phyloP scores from a whole-genome alignment of 805 yeast species.

The Nadsonia fulvescens region DNA sequence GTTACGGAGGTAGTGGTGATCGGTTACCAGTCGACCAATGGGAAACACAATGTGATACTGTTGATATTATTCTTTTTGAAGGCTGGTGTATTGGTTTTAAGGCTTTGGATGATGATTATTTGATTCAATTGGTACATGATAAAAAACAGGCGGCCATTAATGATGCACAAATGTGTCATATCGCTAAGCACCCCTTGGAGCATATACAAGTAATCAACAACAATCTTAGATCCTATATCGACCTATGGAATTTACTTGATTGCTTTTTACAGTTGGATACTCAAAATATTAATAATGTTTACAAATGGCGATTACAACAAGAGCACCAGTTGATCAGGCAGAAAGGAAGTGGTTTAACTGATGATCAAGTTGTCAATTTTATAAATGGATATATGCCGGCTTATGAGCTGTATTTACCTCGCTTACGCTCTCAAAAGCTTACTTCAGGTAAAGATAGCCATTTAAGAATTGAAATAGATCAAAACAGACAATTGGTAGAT shows the following conservation, averaged over 20 bases:
- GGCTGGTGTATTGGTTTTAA: conserved; percentile 88
- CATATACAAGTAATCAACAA: conserved; percentile 30
- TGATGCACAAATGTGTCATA: conserved; percentile 3
- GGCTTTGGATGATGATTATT: conserved; percentile 20
- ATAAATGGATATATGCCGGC: conserved; percentile 78
- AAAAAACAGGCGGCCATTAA: conserved; percentile 8
- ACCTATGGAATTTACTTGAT: conserved; percentile 41
- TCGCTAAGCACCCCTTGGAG: conserved; percentile 16
- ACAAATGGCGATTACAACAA: conserved; percentile 59
- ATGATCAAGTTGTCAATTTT: conserved; percentile 45
- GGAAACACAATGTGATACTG: conserved; percentile 21
- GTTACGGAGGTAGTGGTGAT: conserved; percentile 62
- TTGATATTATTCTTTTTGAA: conserved; percentile 61
- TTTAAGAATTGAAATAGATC: too few relatives aligned
- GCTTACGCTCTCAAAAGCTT: too few relatives aligned
- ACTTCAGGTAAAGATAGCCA: too few relatives aligned
- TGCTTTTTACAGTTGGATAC: conserved; percentile 47
- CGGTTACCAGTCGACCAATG: conserved; percentile 28
- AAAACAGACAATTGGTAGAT: too few relatives aligned
- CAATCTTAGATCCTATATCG: conserved; percentile 29
- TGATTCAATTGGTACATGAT: too few relatives aligned
- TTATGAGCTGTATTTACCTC: conserved; percentile 39
- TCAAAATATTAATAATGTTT: conserved; percentile 39
- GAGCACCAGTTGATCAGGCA: conserved; percentile 40
- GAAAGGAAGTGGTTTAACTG: conserved; percentile 68